Evolutionary conservation across 495 filamentous ascomycete species (phyloP).

Genomic region (Aspergillus coremiiformis): DNA sequence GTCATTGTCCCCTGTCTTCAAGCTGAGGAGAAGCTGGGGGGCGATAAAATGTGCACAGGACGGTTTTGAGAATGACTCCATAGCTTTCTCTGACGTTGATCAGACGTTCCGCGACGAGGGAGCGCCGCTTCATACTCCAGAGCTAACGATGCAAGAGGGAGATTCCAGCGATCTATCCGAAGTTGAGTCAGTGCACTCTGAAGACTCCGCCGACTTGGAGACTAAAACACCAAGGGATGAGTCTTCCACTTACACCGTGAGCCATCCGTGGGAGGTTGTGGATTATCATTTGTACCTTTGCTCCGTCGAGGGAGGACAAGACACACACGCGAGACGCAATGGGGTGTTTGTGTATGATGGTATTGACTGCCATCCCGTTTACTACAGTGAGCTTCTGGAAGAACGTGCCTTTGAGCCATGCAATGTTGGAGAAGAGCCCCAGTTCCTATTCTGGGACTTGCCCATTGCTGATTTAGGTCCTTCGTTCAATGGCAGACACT

Average conservation of each 20-base stretch:
- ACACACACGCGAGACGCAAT: conserved; percentile 9
- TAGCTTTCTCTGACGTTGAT: not conserved
- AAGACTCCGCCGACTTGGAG: not conserved
- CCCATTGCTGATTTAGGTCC: conserved; percentile 18
- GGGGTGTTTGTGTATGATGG: conserved; percentile 21
- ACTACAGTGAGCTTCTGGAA: conserved; percentile 17
- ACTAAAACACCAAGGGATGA: not conserved
- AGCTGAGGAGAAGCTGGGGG: conserved; percentile 10
- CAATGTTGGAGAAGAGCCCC: conserved; percentile 9
- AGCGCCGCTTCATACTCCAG: not conserved
- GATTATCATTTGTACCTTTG: conserved; percentile 33
- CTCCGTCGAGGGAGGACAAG: conserved; percentile 15
- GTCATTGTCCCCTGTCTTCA: conserved; percentile 9
- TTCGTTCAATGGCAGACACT: conserved; percentile 11
- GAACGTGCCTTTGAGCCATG: conserved; percentile 2
- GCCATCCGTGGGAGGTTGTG: conserved; percentile 27
- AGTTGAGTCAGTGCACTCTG: not conserved
- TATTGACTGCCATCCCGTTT: conserved; percentile 18
- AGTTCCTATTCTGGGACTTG: conserved; percentile 22
- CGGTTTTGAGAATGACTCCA: conserved; percentile 3
- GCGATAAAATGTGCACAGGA: conserved; percentile 4
- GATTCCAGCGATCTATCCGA: not conserved
- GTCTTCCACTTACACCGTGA: conserved; percentile 4
- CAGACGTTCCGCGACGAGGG: not conserved
- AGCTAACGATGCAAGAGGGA: not conserved